A percentile compares a stretch with the other conserved stretches of the same genome.
phyloP scores from a whole-genome alignment of 306 rosid genomes.

The Malus fusca region DNA sequence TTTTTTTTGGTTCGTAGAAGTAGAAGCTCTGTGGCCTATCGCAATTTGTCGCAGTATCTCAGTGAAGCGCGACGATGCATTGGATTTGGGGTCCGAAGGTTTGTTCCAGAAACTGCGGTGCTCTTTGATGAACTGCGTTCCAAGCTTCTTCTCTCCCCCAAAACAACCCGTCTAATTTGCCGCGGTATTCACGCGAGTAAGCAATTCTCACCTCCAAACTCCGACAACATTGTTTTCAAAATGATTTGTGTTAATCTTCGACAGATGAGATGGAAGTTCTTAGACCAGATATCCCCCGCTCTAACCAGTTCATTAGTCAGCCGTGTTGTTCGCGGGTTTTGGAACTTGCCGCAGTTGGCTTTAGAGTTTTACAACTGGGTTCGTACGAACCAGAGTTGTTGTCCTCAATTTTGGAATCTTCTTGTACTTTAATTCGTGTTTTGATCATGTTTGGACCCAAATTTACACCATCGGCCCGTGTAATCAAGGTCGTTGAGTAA shows the following conservation, averaged over 20 bases:
- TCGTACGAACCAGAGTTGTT: slow-evolving; percentile 11
- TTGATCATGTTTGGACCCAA: no score
- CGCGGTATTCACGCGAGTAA: slow-evolving; percentile 29
- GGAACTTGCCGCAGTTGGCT: slow-evolving; percentile 31
- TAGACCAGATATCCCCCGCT: slow-evolving; percentile 35
- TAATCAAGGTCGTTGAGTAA: no score
- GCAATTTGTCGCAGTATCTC: not conserved
- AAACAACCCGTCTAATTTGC: slow-evolving; percentile 1
- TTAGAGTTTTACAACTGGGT: slow-evolving; percentile 44
- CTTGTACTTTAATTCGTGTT: slow-evolving; percentile 40
- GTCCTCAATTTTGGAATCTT: slow-evolving; percentile 32
- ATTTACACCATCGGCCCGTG: no score
- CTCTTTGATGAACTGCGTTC: slow-evolving; percentile 21
- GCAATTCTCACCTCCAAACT: slow-evolving; percentile 31
- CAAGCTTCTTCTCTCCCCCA: slow-evolving; percentile 10
- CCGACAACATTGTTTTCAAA: slow-evolving; percentile 38
- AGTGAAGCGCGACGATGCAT: not conserved
- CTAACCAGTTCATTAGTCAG: slow-evolving; percentile 24
- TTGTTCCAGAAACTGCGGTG: slow-evolving; percentile 8
- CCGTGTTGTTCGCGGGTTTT: slow-evolving; percentile 43
- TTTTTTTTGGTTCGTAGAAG: no score
- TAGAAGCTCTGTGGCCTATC: no score
- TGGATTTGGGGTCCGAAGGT: not conserved
- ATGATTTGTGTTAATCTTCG: slow-evolving; percentile 40
- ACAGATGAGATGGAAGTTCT: slow-evolving; percentile 44